Base-by-base conservation (phyloP, 2,329 filamentous ascomycete species). In the Curvularia hawaiiensis region DNA sequence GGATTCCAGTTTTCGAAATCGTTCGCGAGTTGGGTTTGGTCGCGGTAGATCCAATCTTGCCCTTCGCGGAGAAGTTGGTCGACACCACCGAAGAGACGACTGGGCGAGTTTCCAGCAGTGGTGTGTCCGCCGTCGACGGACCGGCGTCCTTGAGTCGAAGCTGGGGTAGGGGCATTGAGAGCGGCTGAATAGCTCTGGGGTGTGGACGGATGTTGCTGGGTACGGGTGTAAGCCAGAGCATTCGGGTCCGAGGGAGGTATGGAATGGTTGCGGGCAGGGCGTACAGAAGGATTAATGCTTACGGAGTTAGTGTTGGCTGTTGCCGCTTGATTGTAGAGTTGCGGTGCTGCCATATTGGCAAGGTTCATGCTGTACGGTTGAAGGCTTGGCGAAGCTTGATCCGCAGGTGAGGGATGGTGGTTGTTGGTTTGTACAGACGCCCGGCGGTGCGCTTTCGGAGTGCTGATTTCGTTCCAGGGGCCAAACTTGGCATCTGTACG, bases 401-500 rank as follows among this genome's bases (percentile, higher is more conserved):
- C 63, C 16, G 64, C 55, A 11, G 69, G 65, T 2, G 67, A 68
- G 5, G 60, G 56, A 16, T 68, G 62, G 6, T 60, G 61, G 33
- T 62, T 61, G 12, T 48, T 45, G 31, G 60, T 52, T 46, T 63
- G 46, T 28, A 67, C 52, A 10, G 67, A 63, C 24, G 68, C 63
- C 14, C 47, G 58, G 22, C 61, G 65, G 1, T 56, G 48, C 4
- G 66, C 52, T 38, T 68, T 70, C 8, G 73, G 67, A 20, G 72
- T 71, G 47, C 52, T 69, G 45, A 70, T 62, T 26, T 74, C 72
- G 28, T 65, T 69, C 66, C 75, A 92, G 2, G 84, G 84, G 1
- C 91, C 92, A 76, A 90, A 97, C 76, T 89, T 94, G 44, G 85
- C 82, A 69, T 96, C 91, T 2, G 91, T 90, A 35, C 92, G 85